Percentiles rank a stretch among this genome's conserved stretches.
These are phyloP conservation scores for Globisporangium viniferum DNA, from an alignment of 352 stramenopile genomes.

Conservation along the genomic window DNA sequence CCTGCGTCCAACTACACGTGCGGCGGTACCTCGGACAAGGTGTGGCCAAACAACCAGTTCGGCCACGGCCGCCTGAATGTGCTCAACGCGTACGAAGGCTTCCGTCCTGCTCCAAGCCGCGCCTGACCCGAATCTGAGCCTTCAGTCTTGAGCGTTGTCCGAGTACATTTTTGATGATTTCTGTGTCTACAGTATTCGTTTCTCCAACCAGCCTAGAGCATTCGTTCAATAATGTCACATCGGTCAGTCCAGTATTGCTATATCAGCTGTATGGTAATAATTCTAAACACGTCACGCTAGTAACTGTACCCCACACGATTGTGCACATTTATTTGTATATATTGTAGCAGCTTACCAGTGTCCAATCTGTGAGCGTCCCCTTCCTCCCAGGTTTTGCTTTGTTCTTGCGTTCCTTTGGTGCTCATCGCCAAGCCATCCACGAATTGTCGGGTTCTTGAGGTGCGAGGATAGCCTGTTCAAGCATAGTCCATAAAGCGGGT, in stretches of 20 bases:
- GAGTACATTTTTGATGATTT: neutral
- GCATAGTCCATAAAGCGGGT: neutral
- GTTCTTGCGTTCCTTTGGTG: neutral
- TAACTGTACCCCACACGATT: neutral
- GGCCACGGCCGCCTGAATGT: slow-evolving; percentile 36
- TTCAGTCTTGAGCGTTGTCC: neutral
- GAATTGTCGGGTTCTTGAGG: neutral
- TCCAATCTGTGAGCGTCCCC: too few species aligned
- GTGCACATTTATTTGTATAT: too few species aligned
- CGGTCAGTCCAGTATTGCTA: neutral
- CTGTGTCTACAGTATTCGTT: neutral
- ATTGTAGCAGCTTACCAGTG: too few species aligned
- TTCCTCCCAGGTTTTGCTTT: neutral
- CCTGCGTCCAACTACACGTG: slow-evolving; percentile 17
- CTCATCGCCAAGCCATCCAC: neutral
- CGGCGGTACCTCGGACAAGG: slow-evolving; percentile 22
- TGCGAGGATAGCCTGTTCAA: neutral
- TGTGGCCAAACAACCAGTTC: slow-evolving; percentile 44
- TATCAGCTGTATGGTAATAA: neutral
- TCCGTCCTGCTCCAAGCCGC: slow-evolving; percentile 3
- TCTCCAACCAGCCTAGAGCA: neutral
- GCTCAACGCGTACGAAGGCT: slow-evolving; percentile 16
- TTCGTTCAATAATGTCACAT: neutral
- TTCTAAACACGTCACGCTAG: neutral
- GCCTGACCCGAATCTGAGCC: neutral